phyloP scores from a whole-genome alignment of 2,329 filamentous ascomycete species.

The Penicillium sp. region DNA sequence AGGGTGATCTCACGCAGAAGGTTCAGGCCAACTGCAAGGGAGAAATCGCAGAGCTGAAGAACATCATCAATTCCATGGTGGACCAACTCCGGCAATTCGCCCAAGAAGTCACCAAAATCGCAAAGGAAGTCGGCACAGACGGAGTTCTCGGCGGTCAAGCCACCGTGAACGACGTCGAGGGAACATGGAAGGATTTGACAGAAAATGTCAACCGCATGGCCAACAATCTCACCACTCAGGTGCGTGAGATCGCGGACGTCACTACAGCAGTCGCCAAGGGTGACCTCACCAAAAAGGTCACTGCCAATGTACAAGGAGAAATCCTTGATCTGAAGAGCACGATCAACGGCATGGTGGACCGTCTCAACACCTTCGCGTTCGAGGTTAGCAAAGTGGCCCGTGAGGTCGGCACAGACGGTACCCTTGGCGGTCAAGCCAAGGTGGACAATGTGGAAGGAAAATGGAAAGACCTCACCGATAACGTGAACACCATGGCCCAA shows the following conservation, averaged over 20 bases:
- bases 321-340: conserved; percentile 94
- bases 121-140: conserved; percentile 93
- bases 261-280: conserved; percentile 92
- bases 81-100: conserved; percentile 96
- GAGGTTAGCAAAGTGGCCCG: conserved; percentile 64
- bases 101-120: conserved; percentile 93
- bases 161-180: conserved; percentile 91
- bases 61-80: conserved; percentile 99
- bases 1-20: conserved; percentile 92
- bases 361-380: conserved; percentile 61
- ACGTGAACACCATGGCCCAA: conserved; percentile 65
- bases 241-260: conserved; percentile 94
- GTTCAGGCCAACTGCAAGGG: conserved; percentile 89
- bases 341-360: conserved; percentile 66
- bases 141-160: conserved; percentile 91
- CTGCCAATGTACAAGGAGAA: conserved; percentile 88
- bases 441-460: conserved; percentile 64
- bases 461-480: conserved; percentile 64
- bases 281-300: conserved; percentile 93
- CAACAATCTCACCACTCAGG: conserved; percentile 95
- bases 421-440: conserved; percentile 60
- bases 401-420: conserved; percentile 62
- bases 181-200: conserved; percentile 94
- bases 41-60: conserved; percentile 91
- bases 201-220: conserved; percentile 98